Evolutionary conservation across 2,329 filamentous ascomycete genomes (phyloP).

Genomic region (Colletotrichum coccodes): DNA sequence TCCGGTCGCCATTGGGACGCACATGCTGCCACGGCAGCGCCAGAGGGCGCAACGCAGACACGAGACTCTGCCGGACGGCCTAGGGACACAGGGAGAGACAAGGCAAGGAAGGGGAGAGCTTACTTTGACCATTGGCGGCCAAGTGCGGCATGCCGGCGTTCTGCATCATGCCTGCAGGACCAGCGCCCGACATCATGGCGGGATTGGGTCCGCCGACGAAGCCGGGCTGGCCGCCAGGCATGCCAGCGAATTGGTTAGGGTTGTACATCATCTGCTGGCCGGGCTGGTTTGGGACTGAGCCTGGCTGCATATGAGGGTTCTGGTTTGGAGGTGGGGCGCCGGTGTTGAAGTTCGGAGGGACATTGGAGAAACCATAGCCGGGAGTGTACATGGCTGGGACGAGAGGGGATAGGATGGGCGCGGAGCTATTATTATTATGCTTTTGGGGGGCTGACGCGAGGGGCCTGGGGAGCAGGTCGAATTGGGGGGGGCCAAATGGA

Average conservation of each 20-base stretch:
- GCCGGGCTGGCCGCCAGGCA: conserved; percentile 56
- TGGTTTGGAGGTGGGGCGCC: conserved; percentile 55
- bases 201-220: conserved; percentile 62
- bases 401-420: conserved; percentile 27
- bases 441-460: conserved; percentile 26
- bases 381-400: conserved; percentile 61
- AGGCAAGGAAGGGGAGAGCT: conserved; percentile 48
- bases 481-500: conserved; percentile 11
- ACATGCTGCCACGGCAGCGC: conserved; percentile 12
- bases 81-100: conserved; percentile 26
- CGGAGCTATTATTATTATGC: conserved; percentile 32
- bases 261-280: conserved; percentile 69
- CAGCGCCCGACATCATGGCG: conserved; percentile 64
- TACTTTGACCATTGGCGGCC: conserved; percentile 69
- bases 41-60: conserved; percentile 18
- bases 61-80: background rate
- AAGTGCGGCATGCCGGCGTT: conserved; percentile 69
- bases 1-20: background rate
- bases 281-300: conserved; percentile 50
- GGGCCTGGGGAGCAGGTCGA: conserved; percentile 15
- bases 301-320: conserved; percentile 57
- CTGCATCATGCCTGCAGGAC: conserved; percentile 71
- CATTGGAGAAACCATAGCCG: conserved; percentile 62
- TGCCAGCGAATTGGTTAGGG: conserved; percentile 64
- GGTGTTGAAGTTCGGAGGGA: conserved; percentile 62